Conservation (phyloP, 305 asterid species). For the Fraxinus xanthoxyloides region DNA sequence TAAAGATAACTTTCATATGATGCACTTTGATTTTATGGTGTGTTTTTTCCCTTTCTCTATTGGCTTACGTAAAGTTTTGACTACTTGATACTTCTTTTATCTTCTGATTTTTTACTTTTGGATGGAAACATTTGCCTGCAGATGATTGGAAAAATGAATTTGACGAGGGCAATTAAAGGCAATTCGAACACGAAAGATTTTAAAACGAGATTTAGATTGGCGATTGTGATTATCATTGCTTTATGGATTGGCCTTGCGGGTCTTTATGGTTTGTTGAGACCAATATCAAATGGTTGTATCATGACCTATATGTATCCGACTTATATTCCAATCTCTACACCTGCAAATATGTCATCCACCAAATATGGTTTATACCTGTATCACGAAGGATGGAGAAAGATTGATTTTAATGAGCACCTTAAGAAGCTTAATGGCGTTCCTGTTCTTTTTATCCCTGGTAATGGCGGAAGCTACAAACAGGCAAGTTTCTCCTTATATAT, state of each 20-base stretch:
- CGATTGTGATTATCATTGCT: constrained; percentile 42
- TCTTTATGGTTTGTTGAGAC: constrained; percentile 55
- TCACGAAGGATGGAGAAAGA: constrained; percentile 93
- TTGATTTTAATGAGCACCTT: constrained; percentile 71
- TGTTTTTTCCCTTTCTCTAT: neutral
- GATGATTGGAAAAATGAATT: constrained; percentile 27
- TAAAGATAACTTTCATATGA: neutral
- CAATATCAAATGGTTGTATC: constrained; percentile 76
- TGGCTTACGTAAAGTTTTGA: neutral
- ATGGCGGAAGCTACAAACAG: constrained; percentile 99
- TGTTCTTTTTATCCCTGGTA: constrained; percentile 93
- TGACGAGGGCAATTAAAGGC: constrained; percentile 24
- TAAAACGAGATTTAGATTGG: constrained; percentile 47
- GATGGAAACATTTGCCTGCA: constrained; percentile 1
- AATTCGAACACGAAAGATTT: constrained; percentile 36
- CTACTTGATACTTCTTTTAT: neutral
- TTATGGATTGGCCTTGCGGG: constrained; percentile 62
- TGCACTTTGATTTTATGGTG: neutral
- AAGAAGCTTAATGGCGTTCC: constrained; percentile 82
- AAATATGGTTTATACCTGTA: constrained; percentile 76
- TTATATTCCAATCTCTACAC: constrained; percentile 72
- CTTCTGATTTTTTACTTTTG: neutral
- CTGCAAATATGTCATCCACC: constrained; percentile 49
- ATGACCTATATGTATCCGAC: constrained; percentile 99
- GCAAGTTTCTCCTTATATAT: constrained; percentile 42